phyloP scores from a whole-genome alignment of 2,329 filamentous ascomycete genomes.

The Colletotrichum destructivum region DNA sequence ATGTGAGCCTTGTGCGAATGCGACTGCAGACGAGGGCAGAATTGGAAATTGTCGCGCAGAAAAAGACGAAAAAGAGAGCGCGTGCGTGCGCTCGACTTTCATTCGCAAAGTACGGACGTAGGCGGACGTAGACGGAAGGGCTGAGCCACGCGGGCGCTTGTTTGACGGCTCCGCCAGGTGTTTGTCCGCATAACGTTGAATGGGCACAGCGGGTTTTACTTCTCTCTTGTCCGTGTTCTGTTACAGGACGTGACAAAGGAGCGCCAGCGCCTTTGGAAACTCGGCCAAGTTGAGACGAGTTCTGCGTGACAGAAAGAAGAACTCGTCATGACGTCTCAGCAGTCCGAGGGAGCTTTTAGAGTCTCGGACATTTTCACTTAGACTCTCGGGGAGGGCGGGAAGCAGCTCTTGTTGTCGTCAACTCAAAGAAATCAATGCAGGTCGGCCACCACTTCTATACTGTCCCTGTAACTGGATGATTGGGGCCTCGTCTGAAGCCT shows the following conservation, averaged over 20 bases:
- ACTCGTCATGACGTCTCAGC: too few species aligned
- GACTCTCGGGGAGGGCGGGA: too few species aligned
- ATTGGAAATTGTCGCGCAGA: conserved; percentile 3
- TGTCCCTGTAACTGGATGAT: conserved; percentile 29
- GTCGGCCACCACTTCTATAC: conserved; percentile 12
- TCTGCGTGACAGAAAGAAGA: neutral
- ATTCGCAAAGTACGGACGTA: neutral
- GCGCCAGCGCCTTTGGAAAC: neutral
- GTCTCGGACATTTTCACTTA: too few species aligned
- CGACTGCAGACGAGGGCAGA: neutral
- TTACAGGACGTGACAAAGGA: conserved; percentile 7
- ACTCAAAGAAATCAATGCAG: conserved; percentile 18
- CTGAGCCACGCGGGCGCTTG: neutral
- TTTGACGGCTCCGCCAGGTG: neutral
- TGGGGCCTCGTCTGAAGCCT: conserved; percentile 24
- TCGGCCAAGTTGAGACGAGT: conserved; percentile 11
- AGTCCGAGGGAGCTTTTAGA: too few species aligned
- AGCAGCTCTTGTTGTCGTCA: conserved; percentile 23
- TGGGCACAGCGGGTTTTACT: neutral
- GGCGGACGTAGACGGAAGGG: neutral
- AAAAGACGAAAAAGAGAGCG: neutral
- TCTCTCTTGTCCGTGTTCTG: neutral
- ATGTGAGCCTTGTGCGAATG: too few species aligned
- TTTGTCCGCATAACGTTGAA: conserved; percentile 3
- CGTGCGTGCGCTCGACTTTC: too few species aligned